These are phyloP conservation scores for Salix purpurea DNA, from an alignment of 345 rosid species.

Conservation along the genomic window DNA sequence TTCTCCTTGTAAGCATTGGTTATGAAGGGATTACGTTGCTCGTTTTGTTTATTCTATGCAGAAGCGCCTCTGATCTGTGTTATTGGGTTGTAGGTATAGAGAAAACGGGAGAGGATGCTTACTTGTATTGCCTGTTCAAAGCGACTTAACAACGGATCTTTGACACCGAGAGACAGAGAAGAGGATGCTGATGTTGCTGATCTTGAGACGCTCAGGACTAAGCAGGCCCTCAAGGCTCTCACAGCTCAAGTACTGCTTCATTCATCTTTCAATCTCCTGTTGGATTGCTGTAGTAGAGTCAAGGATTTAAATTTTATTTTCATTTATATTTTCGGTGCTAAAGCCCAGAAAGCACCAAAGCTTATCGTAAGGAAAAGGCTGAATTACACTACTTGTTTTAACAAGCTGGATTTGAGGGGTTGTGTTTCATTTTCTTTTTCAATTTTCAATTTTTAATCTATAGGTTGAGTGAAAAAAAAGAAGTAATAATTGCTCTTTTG, in stretches of 20 bases:
- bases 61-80: constrained; percentile 23
- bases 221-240: constrained; percentile 69
- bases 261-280: constrained; percentile 3
- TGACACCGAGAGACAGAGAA: constrained; percentile 32
- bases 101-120: constrained; percentile 43
- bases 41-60: not conserved
- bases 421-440: not conserved
- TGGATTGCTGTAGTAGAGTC: constrained; percentile 23
- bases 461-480: not conserved
- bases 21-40: not conserved
- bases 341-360: not conserved
- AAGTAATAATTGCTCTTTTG: constrained; percentile 2
- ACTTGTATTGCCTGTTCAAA: constrained; percentile 91
- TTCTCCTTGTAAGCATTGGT: constrained; percentile 6
- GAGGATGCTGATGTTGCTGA: constrained; percentile 39
- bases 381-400: not conserved
- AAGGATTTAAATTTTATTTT: constrained; percentile 10
- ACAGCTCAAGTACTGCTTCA: constrained; percentile 56
- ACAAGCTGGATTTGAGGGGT: not conserved
- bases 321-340: constrained; percentile 4
- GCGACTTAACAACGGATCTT: constrained; percentile 63
- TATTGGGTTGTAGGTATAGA: not conserved
- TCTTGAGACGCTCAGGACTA: constrained; percentile 61
- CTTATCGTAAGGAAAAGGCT: not conserved
- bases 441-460: too few species aligned